Evolutionary conservation across 31 red algal genomes (phyloP).

Genomic region (Asparagopsis taxiformis): DNA sequence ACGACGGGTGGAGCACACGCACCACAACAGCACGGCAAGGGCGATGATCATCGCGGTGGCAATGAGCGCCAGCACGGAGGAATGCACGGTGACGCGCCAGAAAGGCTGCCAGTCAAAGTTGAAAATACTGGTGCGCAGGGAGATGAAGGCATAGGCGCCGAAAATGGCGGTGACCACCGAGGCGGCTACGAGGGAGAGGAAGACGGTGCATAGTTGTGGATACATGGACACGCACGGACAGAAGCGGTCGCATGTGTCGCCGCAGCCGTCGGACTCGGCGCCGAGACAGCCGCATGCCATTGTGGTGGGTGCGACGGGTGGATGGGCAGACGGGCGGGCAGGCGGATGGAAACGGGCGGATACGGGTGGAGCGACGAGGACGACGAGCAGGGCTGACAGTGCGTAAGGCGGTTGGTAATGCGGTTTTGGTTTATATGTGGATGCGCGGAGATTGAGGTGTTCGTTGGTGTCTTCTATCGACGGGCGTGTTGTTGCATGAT

Average conservation of each 20-base stretch:
- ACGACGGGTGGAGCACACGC: constrained; percentile 29
- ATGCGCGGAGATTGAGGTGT: no score
- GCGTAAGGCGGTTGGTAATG: no score
- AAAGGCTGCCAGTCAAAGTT: constrained; percentile 41
- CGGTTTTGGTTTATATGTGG: no score
- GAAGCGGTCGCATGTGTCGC: constrained; percentile 48
- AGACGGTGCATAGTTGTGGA: constrained; percentile 58
- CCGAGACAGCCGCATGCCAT: constrained; percentile 9
- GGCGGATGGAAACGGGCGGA: no score
- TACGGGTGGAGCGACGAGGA: no score
- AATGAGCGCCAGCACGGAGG: constrained; percentile 46
- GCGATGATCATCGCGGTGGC: constrained; percentile 22
- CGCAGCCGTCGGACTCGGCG: constrained; percentile 17
- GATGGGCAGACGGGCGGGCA: no score
- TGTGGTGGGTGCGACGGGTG: no score
- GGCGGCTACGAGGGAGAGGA: constrained; percentile 44
- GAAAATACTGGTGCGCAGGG: constrained; percentile 47
- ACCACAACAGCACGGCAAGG: constrained; percentile 50
- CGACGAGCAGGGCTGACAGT: no score
- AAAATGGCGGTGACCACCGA: constrained; percentile 35
- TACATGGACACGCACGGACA: constrained; percentile 79
- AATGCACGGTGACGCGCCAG: constrained; percentile 36
- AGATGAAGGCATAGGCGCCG: constrained; percentile 67
- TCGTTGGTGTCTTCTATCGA: no score
- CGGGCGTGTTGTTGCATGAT: no score